Evolutionary conservation across 768 basidiomycete genomes (phyloP), one percentile per base, ranked within the genome.

Genomic region (Boletus edulis): DNA sequence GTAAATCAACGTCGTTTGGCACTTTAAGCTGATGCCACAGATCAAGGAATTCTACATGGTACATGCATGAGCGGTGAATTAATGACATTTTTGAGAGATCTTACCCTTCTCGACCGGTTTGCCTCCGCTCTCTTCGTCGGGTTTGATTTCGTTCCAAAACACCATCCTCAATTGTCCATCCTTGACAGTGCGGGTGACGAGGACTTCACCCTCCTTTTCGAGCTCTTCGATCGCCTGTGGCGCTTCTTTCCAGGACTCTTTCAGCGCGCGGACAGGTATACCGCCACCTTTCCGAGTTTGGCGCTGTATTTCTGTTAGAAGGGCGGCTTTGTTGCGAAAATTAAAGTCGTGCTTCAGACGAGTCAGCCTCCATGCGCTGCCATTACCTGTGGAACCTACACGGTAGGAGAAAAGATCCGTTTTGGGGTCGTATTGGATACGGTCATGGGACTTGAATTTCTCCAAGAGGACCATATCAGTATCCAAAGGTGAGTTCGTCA

Each of bases 211-310:
- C 62, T 91, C 88, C 65, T 88, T 82, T 68, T 93, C 91, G n/a
- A 95, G 77, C 69, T 94, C 91, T 66, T 94, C 91, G 42, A 95
- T 86, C 0, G 89, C 90, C 42, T 78, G 74, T 1, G 87, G 86
- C 0, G 93, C 89, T 60, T 91, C 89, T 62, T 91, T 89, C 92
- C 94, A 97, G 14, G 89, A 87, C 67, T 96, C 93, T 65, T 94
- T 93, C 40, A 97, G 75, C 2, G 84, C 79, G 18, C 91, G 84
- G 31, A 96, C 87, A 14, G 91, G 83, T 31, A 96, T 83, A 4
- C 93, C 93, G 3, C 91, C 88, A 12, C 91, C 92, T 61, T 86
- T 87, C 29, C 85, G 83, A 2, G 90, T 89, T 62, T 90, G 85
- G 1, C 89, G 84, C 65, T 93, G 90, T 37, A 97, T 91, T 68